Conservation (phyloP, 306 rosid genomes). For the Medicago lupulina region DNA sequence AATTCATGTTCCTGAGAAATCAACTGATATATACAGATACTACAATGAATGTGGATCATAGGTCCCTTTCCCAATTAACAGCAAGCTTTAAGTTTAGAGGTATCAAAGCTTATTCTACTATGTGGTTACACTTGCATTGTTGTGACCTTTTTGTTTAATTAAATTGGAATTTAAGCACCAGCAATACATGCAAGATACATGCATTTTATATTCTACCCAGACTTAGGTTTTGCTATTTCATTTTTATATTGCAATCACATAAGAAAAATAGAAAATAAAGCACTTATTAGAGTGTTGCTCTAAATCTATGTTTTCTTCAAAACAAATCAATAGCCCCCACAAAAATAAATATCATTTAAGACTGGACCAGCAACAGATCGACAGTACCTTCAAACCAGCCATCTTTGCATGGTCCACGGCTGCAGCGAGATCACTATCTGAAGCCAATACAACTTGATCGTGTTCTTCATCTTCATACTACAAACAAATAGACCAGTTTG, state of each 20-base stretch:
- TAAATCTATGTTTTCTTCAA: slow-evolving; percentile 19
- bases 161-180: slow-evolving; percentile 7
- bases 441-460: slow-evolving; percentile 82
- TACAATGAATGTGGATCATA: neutral
- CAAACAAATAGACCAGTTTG: slow-evolving; percentile 40
- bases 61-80: slow-evolving; percentile 3
- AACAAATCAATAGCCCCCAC: neutral
- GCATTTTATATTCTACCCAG: slow-evolving; percentile 1
- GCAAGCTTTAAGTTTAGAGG: neutral
- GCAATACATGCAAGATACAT: neutral
- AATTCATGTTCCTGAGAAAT: slow-evolving; percentile 32
- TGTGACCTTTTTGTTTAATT: neutral
- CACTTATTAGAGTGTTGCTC: slow-evolving; percentile 6
- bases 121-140: slow-evolving; percentile 6
- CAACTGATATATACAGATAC: neutral
- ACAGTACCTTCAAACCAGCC: slow-evolving; percentile 86
- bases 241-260: slow-evolving; percentile 15
- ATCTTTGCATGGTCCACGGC: slow-evolving; percentile 93
- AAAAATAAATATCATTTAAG: slow-evolving; percentile 1
- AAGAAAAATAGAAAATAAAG: neutral
- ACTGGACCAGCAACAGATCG: neutral
- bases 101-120: neutral
- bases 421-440: slow-evolving; percentile 84
- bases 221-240: neutral
- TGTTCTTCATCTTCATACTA: slow-evolving; percentile 97